These are phyloP conservation scores for Pseudoturritis turrita DNA, from an alignment of 345 rosid species.

Conservation along the genomic window DNA sequence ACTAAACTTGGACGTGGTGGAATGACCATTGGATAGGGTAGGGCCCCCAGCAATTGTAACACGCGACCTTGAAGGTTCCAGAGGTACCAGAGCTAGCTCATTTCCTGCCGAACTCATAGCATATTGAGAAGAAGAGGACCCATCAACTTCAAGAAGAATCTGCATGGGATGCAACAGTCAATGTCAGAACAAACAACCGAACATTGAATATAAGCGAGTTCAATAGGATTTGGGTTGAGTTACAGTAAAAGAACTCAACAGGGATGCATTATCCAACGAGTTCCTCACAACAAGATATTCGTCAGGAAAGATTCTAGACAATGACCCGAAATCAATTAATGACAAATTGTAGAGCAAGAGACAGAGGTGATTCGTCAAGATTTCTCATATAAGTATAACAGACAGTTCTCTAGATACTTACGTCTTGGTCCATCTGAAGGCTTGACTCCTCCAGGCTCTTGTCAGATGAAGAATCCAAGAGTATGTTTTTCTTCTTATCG, in stretches of 20 bases:
- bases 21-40: conserved; percentile 68
- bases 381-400: background rate
- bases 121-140: conserved; percentile 42
- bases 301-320: background rate
- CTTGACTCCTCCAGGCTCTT: conserved; percentile 60
- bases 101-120: conserved; percentile 70
- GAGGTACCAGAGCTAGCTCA: conserved; percentile 72
- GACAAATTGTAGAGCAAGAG: background rate
- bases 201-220: background rate
- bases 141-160: conserved; percentile 78
- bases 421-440: conserved; percentile 96
- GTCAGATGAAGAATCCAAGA: conserved; percentile 38
- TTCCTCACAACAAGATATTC: background rate
- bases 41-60: conserved; percentile 83
- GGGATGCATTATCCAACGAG: conserved; percentile 12
- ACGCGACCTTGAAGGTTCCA: conserved; percentile 75
- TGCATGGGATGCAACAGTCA: conserved; percentile 33
- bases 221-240: background rate
- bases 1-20: conserved; percentile 44
- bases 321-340: background rate
- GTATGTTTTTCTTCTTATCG: conserved; percentile 38
- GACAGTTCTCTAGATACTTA: conserved; percentile 30
- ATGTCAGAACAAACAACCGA: background rate
- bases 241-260: background rate
- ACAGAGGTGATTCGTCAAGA: background rate